Percentiles rank a stretch among this genome's conserved stretches.
These are phyloP conservation scores for Mycosphaerelloides madeirae DNA, from an alignment of 2,329 filamentous ascomycete genomes.

Conservation along the genomic window DNA sequence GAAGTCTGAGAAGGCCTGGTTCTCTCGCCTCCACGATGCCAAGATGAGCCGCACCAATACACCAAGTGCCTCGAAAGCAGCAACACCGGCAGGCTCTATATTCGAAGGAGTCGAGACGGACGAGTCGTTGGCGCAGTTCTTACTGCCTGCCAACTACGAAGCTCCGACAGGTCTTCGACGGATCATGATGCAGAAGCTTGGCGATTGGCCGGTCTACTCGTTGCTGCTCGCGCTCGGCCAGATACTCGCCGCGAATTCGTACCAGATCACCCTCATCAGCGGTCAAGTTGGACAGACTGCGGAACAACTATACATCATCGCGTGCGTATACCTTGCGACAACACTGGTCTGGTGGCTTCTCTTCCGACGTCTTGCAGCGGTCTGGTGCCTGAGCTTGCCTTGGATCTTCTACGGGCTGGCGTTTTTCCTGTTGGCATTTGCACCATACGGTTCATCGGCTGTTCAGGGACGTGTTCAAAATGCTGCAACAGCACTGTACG, in stretches of 20 bases:
- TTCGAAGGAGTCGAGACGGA: slow-evolving; percentile 38
- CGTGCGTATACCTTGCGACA: slow-evolving; percentile 54
- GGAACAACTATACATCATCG: slow-evolving; percentile 56
- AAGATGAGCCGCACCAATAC: slow-evolving; percentile 50
- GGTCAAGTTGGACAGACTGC: slow-evolving; percentile 58
- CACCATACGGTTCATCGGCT: slow-evolving; percentile 48
- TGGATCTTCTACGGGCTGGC: slow-evolving; percentile 60
- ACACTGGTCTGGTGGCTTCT: slow-evolving; percentile 60
- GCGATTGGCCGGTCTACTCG: slow-evolving; percentile 62
- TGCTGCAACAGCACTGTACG: slow-evolving; percentile 58
- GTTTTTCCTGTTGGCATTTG: slow-evolving; percentile 60
- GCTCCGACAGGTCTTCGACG: slow-evolving; percentile 54
- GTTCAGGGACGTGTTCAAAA: slow-evolving; percentile 53
- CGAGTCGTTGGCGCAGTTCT: slow-evolving; percentile 49
- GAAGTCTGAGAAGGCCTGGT: slow-evolving; percentile 65
- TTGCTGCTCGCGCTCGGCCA: slow-evolving; percentile 59
- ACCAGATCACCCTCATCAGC: slow-evolving; percentile 63
- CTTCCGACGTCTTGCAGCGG: slow-evolving; percentile 55
- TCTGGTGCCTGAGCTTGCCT: slow-evolving; percentile 55
- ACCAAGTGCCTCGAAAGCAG: slow-evolving; percentile 24
- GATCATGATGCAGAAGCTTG: slow-evolving; percentile 52
- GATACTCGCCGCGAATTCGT: slow-evolving; percentile 62
- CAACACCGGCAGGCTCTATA: slow-evolving; percentile 38
- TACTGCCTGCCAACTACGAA: slow-evolving; percentile 52
- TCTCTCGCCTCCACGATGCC: slow-evolving; percentile 53